Base-by-base conservation (phyloP, 208 protist species). In the Strigomonas culicis region DNA sequence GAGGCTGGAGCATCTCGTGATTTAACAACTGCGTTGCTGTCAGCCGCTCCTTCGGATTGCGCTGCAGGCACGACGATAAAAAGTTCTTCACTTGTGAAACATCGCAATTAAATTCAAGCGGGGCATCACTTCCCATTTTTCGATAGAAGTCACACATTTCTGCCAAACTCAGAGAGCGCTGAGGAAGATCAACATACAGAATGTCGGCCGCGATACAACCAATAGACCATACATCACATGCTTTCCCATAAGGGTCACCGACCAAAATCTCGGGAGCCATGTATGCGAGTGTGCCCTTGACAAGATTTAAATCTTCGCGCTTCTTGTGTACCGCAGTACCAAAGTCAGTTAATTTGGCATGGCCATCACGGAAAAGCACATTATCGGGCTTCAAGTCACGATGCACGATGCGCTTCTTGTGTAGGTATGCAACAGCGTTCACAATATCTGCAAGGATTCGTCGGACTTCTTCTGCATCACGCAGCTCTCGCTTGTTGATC, bases 151-250 rank as follows among this genome's bases (percentile, higher is more conserved):
- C 82, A n/a, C 74, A 80, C 76, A 94, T 71, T 63, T 86, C 80
- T 1, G 77, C 74, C 22, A 90, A 74, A 0, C 81, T 79, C 51
- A 92, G 51, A 21, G 59, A 44, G 39, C 80, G 70, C 62, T 92
- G 80, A 17, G 77, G 69, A 8, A 92, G 66, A 21, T 79, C 72
- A 11, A 92, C 71, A 17, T 47, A 79, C 19, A 92, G 79, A 30
- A 97, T 72, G 66, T 98, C 93, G 0, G 91, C 96, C 0, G 95
- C 77, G 63, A 98, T 97, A 75, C 94, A 98, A 22, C 94, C 94
- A 61, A 98, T 82, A 8, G 92, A 97, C 93, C 94, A 98, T 49
- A 98, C 81, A 76, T 98, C 94, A 57, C 97, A 96, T 47, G 86
- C 80, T n/a, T 86, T 80, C 52, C 85, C 90, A 67, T 98, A 98